Evolutionary conservation across 441 rosid species (phyloP), one percentile per base, ranked within the genome.

Genomic region (Gossypium davidsonii): DNA sequence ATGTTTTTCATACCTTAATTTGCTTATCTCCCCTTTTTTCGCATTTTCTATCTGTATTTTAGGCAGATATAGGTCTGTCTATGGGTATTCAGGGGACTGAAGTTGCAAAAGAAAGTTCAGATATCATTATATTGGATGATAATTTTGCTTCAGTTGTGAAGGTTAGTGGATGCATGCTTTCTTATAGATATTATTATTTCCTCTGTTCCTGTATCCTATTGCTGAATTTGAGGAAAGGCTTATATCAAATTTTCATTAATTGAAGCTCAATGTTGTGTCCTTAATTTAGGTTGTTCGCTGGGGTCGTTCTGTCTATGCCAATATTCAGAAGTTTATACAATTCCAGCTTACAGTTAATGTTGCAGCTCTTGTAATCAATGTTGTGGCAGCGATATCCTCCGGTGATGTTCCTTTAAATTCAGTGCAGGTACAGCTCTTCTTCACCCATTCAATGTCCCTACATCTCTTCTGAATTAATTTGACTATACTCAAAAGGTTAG

Each of bases 41-140:
- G 11, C 37, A 2, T 73, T 67, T 65, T 78, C 55, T 59, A 71
- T 67, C 34, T 63, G 73, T 73, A 49, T 72, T 60, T 83, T 86
- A 94, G 99, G 99, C 99, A 77, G 98, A 94, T 79, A 92, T 94
- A 67, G 98, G 99, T 79, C 97, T 94, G 56, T 87, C 98, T 53
- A 94, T 94, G 98, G 99, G 99, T 79, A 89, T 92, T 76, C 90
- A 89, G 79, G 99, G 98, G 66, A 95, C 99, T 17, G 99, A 95
- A 88, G 98, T 93, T 75, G 98, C 99, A 0, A 95, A 95, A 82
- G 99, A 95, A 79, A 95, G 85, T 79, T 93, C 99, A 0, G 98
- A 95, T 76, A 93, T 95, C 67, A 90, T 95, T 76, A 92, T 95
- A 59, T 84, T 95, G 90, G 99, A 95, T 73, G 98, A 95, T 76